Base-by-base conservation (phyloP, 257 asterid genomes). In the Phtheirospermum japonicum region DNA sequence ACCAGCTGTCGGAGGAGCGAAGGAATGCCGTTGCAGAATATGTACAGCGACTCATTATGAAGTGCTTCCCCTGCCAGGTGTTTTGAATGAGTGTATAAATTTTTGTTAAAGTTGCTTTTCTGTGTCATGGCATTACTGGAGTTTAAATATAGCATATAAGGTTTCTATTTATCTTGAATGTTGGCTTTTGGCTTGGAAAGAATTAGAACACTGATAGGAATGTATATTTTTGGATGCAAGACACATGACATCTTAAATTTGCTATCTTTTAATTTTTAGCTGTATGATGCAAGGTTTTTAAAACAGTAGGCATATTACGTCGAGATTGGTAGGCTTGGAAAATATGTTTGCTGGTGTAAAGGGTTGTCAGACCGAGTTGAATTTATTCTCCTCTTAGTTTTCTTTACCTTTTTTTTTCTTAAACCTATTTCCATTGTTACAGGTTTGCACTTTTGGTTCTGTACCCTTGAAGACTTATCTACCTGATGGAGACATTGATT, bases 31-130 rank as follows among this genome's bases (percentile, higher is more conserved):
- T 92, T 75, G 95, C 93, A 16, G 83, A 86, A 71, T 89, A 92
- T 57, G 97, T 89, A 61, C 90, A 83, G 78, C 76, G 85, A 64
- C 97, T 88, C 57, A 89, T 92, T 36, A 73, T 74, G 74, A 85
- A 85, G 75, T 86, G 97, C 71, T 92, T 89, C 68, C 91, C 97
- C 40, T 92, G 99, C 75, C 93, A 92, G 99, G 99, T 92, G 65
- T 51, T 20, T 61, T 17, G 13, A 48, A 39, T 53, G 33, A 32
- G 6, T 61, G 68, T 51, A 36, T 20, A 7, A 10, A 6, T 14
- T 55, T 45, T 60, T 43, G 19, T 28, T 53, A 11, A 39, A 62
- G 56, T 28, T 48, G 59, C 9, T 57, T n/a, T 49, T 55, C 33
- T 48, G 61, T 60, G 37, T 69, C 7, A n/a, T 28, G 48, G 55